A percentile compares a stretch with the other conserved stretches of the same genome.
Evolutionary conservation across 139 green algal genomes (phyloP).

Genomic region (Chlorella sp.): DNA sequence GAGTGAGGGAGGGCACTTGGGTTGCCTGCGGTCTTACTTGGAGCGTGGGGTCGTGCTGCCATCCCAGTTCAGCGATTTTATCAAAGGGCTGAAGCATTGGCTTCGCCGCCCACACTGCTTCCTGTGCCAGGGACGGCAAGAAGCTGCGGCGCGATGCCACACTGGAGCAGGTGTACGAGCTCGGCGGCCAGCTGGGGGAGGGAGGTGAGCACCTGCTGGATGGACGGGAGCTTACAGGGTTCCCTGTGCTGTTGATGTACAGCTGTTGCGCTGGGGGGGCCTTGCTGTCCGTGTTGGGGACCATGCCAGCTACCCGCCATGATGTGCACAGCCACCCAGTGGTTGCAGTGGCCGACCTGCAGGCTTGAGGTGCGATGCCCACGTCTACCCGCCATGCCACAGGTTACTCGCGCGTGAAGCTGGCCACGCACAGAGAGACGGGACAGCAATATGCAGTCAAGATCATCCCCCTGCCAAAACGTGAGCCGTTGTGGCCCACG

Average conservation of each 20-base stretch:
- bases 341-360: background rate
- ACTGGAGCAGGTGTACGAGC: slow-evolving; percentile 68
- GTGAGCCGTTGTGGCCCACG: too few relatives aligned
- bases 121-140: background rate
- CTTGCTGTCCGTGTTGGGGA: background rate
- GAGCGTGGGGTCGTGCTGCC: too few relatives aligned
- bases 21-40: too few relatives aligned
- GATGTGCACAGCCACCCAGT: background rate
- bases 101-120: too few relatives aligned
- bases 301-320: background rate
- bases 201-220: slow-evolving; percentile 54
- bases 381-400: background rate
- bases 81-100: too few relatives aligned
- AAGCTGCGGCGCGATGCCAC: background rate
- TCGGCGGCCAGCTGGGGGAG: slow-evolving; percentile 77
- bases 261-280: background rate
- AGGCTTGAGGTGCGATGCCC: too few relatives aligned
- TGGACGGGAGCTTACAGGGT: background rate
- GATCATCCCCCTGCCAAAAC: slow-evolving; percentile 79
- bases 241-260: background rate
- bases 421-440: slow-evolving; percentile 65
- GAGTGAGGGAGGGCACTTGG: too few relatives aligned
- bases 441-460: slow-evolving; percentile 80
- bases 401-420: slow-evolving; percentile 86
- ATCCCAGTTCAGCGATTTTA: too few relatives aligned